Base-by-base conservation (phyloP, 768 basidiomycete genomes). In the Gloeostereum incarnatum region DNA sequence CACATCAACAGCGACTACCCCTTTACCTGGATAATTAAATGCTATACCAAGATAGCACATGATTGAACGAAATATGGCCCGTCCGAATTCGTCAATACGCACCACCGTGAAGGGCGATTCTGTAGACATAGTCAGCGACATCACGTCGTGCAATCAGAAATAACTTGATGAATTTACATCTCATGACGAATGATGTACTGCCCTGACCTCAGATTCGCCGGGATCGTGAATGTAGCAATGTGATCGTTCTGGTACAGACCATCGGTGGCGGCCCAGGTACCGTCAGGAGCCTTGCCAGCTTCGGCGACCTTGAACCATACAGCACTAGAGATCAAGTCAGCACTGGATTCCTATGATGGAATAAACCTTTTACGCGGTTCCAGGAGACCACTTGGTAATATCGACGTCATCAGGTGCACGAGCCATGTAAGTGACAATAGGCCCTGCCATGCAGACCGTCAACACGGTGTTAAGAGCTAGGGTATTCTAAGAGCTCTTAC, bases 291-390 rank as follows among this genome's bases (percentile, higher is more conserved):
- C 48, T 68, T 69, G n/a, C 71, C 71, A 20, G 54, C 31, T 41
- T 72, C 50, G n/a, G 59, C 59, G 11, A 71, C 61, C 48, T 72
- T 71, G 63, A 70, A 71, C 71, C 70, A 71, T 4, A 71, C 68
- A 11, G 63, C 63, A 17, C 67, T 69, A 11, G 19, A 3, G 29
- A 29, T 32, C 24, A 16, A 36, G 23, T 31, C 23, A 13, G 23
- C 20, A 13, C 13, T 16, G 30, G n/a, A 13, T 7, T 39, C 29
- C 13, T 27, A 25, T 25, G 9, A 32, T 17, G 16, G 14, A 10
- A 44, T 59, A 42, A n/a, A n/a, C n/a, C n/a, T n/a, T n/a, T n/a
- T 40, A 69, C 68, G 50, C 45, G 17, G 49, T 64, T n/a, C 62
- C 60, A 3, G 65, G 67, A 21, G 46, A 47, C 68, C 68, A 68